Conservation (phyloP, 2,329 filamentous ascomycete species). For the Beauveria sp. region DNA sequence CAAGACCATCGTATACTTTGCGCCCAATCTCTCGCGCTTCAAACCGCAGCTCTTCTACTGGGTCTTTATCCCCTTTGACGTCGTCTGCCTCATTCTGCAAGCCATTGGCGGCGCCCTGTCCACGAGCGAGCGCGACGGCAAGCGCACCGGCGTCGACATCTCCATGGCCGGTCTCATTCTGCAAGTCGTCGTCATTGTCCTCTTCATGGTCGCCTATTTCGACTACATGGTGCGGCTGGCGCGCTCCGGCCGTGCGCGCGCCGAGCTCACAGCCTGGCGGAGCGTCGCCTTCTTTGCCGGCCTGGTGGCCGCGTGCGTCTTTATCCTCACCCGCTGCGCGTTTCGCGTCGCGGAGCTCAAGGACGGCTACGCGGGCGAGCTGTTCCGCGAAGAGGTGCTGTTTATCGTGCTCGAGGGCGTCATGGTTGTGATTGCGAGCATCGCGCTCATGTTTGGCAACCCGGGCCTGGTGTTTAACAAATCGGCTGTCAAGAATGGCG, state of each 20-base stretch:
- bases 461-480: conserved; percentile 32
- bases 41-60: conserved; percentile 35
- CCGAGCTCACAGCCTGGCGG: conserved; percentile 21
- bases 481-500: not conserved
- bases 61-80: conserved; percentile 47
- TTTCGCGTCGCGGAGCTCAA: conserved; percentile 60
- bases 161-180: conserved; percentile 47
- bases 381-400: not conserved
- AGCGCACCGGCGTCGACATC: conserved; percentile 32
- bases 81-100: conserved; percentile 50
- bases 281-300: conserved; percentile 42
- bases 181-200: conserved; percentile 47
- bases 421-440: conserved; percentile 29
- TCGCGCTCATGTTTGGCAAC: conserved; percentile 32
- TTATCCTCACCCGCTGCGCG: conserved; percentile 54
- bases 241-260: conserved; percentile 20
- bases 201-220: conserved; percentile 40
- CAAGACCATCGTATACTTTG: conserved; percentile 33
- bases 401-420: conserved; percentile 13
- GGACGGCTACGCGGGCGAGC: conserved; percentile 48
- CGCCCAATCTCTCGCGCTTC: conserved; percentile 34
- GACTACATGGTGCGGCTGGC: conserved; percentile 43
- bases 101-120: conserved; percentile 49
- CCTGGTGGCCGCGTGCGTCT: conserved; percentile 44
- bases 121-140: conserved; percentile 25